Base-by-base conservation (phyloP, 1,139 yeast genomes). In the Saccharomycopsis phalli region DNA sequence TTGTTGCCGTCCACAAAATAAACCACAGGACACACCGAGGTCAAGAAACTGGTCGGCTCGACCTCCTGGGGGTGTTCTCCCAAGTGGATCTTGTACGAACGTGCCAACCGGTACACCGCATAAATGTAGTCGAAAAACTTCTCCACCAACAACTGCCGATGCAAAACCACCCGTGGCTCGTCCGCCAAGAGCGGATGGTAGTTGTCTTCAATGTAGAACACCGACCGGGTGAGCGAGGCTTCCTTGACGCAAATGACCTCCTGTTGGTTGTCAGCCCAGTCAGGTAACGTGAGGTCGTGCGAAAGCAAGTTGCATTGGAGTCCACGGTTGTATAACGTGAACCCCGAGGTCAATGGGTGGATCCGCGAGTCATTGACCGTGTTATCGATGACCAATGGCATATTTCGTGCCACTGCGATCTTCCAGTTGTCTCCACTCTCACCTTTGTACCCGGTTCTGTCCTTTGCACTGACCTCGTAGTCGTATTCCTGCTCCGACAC, bases 401-500 rank as follows among this genome's bases (percentile, higher is more conserved):
- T 38, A 34, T 34, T 26, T 42, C 40, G 36, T 36, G 11, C 38
- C 32, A 30, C 25, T 42, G 64, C 56, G 10, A 76, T 52, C 45
- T 62, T 66, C 62, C 79, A 78, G 37, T 68, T 69, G 53, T 75
- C 76, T 49, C 69, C 69, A 4, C 62, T 55, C 45, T 74, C 73
- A 2, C 75, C 80, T 1, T 49, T 46, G 43, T 66, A 63, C 1
- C 66, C 63, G 3, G 63, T 50, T 4, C 31, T 71, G 5, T 83
- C 84, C 35, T 74, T 62, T 48, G 82, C 73, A 25, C 81, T 69
- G 0, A 83, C 88, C 57, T 82, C 91, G 47, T 65, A 70, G 50
- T 84, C 76, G 54, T 83, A 82, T 31, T 84, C 94, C 53, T 80
- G 83, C 50, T 82, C 93, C 2, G 87, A 72, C 21, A 82, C 68